Base-by-base conservation (phyloP, 768 basidiomycete genomes). In the Mycena crocata region DNA sequence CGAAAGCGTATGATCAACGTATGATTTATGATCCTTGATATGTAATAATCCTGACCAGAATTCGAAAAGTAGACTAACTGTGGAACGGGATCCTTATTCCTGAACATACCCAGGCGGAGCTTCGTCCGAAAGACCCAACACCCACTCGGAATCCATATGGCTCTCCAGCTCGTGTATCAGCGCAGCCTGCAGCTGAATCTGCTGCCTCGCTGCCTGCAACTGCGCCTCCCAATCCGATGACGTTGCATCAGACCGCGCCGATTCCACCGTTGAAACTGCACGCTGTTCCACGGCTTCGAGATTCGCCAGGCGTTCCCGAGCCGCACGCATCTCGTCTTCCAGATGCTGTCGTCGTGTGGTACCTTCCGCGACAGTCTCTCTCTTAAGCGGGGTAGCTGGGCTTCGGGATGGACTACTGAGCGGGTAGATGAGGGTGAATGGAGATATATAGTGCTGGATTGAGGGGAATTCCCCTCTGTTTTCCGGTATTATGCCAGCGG, bases 61-160 rank as follows among this genome's bases (percentile, higher is more conserved):
- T n/a, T n/a, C n/a, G n/a, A n/a, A n/a, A n/a, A n/a, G n/a, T n/a
- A n/a, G n/a, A n/a, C n/a, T n/a, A n/a, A n/a, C n/a, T n/a, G n/a
- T n/a, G n/a, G n/a, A n/a, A n/a, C n/a, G n/a, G n/a, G n/a, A n/a
- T n/a, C n/a, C n/a, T n/a, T n/a, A n/a, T n/a, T n/a, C n/a, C n/a
- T n/a, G n/a, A n/a, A n/a, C n/a, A n/a, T 48, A 59, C 30, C 24
- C 46, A 15, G 58, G 58, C 6, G 58, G 58, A 37, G 46, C 39
- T 35, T 59, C 45, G 12, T 59, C 58, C 1, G 34, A 39, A 8
- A 39, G 35, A 3, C 34, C 58, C 35, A 49, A 17, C 23, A 4
- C 57, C 46, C 57, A 48, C 12, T 23, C 7, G 5, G 58, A 59
- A n/a, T 59, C 24, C 46, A 59, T 50, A 15, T 59, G 58, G 2